These are phyloP conservation scores for Fusarium sp. DNA, from an alignment of 2,329 filamentous ascomycete genomes.

Conservation along the genomic window DNA sequence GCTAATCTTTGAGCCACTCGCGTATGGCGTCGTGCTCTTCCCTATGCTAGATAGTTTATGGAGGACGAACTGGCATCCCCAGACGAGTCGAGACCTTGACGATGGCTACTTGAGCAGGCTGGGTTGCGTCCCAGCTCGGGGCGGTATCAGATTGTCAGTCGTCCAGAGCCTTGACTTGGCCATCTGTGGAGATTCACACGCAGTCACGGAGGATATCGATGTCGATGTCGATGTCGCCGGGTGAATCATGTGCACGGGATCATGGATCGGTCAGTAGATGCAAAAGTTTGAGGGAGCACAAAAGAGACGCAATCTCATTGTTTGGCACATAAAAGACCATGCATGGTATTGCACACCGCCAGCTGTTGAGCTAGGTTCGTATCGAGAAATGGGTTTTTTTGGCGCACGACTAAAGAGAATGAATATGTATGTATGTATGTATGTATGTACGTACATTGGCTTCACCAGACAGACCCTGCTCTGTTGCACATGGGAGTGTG, in stretches of 20 bases:
- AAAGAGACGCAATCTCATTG: slow-evolving; percentile 6
- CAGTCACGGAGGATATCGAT: slow-evolving; percentile 12
- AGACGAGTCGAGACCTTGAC: slow-evolving; percentile 10
- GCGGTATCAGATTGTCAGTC: not conserved
- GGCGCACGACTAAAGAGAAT: slow-evolving; percentile 15
- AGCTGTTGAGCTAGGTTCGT: slow-evolving; percentile 8
- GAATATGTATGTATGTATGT: too few species aligned
- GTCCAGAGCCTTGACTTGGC: not conserved
- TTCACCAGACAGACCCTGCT: slow-evolving; percentile 11
- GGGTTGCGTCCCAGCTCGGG: not conserved
- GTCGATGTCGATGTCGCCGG: not conserved
- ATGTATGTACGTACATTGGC: too few species aligned
- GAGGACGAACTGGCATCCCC: slow-evolving; percentile 10
- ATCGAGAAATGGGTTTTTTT: slow-evolving; percentile 20
- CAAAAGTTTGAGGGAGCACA: slow-evolving; percentile 11
- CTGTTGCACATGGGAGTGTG: slow-evolving; percentile 14
- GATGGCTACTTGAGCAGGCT: slow-evolving; percentile 1
- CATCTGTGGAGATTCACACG: slow-evolving; percentile 11
- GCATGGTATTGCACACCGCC: not conserved
- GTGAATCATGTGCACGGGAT: slow-evolving; percentile 8
- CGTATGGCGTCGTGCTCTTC: slow-evolving; percentile 8
- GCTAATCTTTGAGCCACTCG: slow-evolving; percentile 25
- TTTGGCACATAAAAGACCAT: slow-evolving; percentile 4
- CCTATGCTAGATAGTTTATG: slow-evolving; percentile 17
- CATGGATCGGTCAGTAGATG: slow-evolving; percentile 21